A percentile compares a stretch with the other conserved stretches of the same genome.
phyloP scores from a whole-genome alignment of 306 rosid species.

The Castanea crenata region DNA sequence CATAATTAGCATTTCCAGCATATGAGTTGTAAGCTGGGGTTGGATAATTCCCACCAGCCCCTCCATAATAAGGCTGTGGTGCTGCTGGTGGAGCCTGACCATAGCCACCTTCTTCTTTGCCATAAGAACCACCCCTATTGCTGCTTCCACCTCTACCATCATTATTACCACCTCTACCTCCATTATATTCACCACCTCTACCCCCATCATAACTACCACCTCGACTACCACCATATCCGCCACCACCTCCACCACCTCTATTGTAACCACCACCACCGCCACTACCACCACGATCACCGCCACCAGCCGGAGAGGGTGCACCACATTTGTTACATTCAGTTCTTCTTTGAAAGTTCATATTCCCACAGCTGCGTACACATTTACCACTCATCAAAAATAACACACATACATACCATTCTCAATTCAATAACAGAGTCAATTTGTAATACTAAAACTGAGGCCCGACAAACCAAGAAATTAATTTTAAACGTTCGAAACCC shows the following conservation, averaged over 20 bases:
- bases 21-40: constrained; percentile 47
- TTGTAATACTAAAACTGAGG: not conserved
- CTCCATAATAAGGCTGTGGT: constrained; percentile 53
- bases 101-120: constrained; percentile 75
- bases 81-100: constrained; percentile 71
- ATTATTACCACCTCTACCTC: constrained; percentile 32
- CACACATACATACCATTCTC: constrained; percentile 21
- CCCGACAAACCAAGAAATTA: not conserved
- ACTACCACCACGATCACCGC: constrained; percentile 38
- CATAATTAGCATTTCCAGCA: constrained; percentile 62
- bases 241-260: constrained; percentile 62
- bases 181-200: constrained; percentile 25
- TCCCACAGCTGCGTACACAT: constrained; percentile 71
- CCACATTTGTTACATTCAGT: constrained; percentile 96
- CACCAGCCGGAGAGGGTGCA: constrained; percentile 77
- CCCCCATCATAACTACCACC: constrained; percentile 33
- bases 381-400: not conserved
- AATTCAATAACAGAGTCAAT: not conserved
- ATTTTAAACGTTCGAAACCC: not conserved
- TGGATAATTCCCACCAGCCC: constrained; percentile 56
- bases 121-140: constrained; percentile 70
- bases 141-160: constrained; percentile 66
- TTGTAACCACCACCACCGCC: constrained; percentile 43
- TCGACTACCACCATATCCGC: constrained; percentile 38
- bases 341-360: constrained; percentile 92